phyloP scores from a whole-genome alignment of 2,329 filamentous ascomycete genomes.

The Penicillium sp. region DNA sequence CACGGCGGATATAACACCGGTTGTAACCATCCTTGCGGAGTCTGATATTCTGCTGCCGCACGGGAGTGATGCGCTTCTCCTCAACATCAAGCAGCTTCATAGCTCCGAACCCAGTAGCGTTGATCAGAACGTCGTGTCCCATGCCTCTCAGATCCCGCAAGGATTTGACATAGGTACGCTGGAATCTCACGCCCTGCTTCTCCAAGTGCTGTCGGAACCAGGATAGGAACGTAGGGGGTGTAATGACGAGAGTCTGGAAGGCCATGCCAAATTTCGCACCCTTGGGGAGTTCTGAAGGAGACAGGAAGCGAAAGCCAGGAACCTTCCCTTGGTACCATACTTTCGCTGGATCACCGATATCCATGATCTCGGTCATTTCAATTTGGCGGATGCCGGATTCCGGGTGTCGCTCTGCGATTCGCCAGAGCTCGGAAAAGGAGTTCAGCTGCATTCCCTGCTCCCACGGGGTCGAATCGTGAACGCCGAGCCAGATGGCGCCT shows the following conservation, averaged over 20 bases:
- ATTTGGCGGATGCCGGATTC: conserved; percentile 9
- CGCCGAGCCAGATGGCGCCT: conserved; percentile 26
- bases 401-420: conserved; percentile 3
- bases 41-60: conserved; percentile 19
- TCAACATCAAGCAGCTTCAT: conserved; percentile 14
- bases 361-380: conserved; percentile 11
- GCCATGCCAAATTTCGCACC: background rate
- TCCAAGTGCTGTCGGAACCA: background rate
- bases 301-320: conserved; percentile 11
- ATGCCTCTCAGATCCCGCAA: conserved; percentile 15
- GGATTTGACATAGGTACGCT: conserved; percentile 11
- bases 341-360: conserved; percentile 4
- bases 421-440: conserved; percentile 7
- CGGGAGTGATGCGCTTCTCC: conserved; percentile 11
- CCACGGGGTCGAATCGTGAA: conserved; percentile 7
- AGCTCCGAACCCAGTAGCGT: conserved; percentile 18
- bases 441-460: conserved; percentile 26
- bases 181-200: conserved; percentile 18
- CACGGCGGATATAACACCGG: background rate
- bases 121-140: conserved; percentile 21
- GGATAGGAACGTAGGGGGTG: background rate
- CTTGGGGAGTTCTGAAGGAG: background rate
- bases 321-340: conserved; percentile 11
- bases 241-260: background rate
- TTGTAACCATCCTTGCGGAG: background rate